These are phyloP conservation scores for Creolimax fragrantissima DNA, from an alignment of 78 protist species.

Conservation along the genomic window DNA sequence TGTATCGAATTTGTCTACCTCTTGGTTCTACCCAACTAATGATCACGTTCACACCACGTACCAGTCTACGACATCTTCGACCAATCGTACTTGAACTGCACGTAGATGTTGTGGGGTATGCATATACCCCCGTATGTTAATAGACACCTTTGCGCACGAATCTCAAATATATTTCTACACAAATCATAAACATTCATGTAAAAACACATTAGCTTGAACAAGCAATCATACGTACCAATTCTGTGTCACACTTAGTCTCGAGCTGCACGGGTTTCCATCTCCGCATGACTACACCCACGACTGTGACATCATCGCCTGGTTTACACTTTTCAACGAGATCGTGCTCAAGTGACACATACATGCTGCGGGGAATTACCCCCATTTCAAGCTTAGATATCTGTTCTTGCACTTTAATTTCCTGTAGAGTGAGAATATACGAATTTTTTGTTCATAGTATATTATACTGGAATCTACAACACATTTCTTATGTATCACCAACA, in stretches of 20 bases:
- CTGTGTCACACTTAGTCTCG: slow-evolving; percentile 59
- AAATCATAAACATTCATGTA: slow-evolving; percentile 13
- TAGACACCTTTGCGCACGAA: no score
- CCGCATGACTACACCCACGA: slow-evolving; percentile 46
- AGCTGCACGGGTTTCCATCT: slow-evolving; percentile 46
- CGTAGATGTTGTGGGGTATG: no score
- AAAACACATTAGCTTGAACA: slow-evolving; percentile 38
- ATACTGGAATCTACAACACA: neutral
- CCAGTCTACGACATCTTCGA: no score
- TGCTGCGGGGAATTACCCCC: slow-evolving; percentile 66
- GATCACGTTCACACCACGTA: no score
- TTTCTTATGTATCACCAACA: neutral
- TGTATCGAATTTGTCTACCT: no score
- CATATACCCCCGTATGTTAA: no score
- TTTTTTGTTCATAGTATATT: neutral
- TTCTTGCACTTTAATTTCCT: slow-evolving; percentile 76
- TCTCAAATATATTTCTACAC: no score
- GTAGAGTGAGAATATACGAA: neutral
- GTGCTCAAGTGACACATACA: slow-evolving; percentile 60
- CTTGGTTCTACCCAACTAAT: no score
- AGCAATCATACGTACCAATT: slow-evolving; percentile 46
- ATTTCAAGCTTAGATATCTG: slow-evolving; percentile 19
- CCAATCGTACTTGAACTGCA: no score
- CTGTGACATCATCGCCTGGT: slow-evolving; percentile 84
- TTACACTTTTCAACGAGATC: slow-evolving; percentile 79